phyloP scores from a whole-genome alignment of 306 rosid genomes.

The Prunus campanulata region DNA sequence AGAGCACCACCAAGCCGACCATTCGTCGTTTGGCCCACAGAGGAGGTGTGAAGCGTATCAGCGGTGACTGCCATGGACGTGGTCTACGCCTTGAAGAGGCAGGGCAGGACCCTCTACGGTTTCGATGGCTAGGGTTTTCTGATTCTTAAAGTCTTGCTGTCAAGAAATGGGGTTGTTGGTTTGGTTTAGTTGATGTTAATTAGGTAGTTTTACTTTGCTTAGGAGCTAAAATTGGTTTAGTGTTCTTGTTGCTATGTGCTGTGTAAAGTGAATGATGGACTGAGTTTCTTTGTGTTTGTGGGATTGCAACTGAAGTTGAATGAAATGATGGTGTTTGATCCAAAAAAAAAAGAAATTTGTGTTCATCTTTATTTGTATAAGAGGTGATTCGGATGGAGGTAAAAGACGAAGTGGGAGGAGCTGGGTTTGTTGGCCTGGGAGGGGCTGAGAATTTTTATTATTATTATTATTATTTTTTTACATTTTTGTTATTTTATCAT shows the following conservation, averaged over 20 bases:
- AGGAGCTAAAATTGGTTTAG: neutral
- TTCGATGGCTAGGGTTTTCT: slow-evolving; percentile 12
- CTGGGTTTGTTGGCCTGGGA: too few species aligned
- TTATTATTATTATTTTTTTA: too few species aligned
- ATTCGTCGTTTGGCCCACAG: too few species aligned
- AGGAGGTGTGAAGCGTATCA: too few species aligned
- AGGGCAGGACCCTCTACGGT: slow-evolving; percentile 24
- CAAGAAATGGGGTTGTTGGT: neutral
- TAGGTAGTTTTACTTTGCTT: neutral
- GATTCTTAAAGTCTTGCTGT: neutral
- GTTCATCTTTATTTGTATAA: too few species aligned
- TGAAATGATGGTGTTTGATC: slow-evolving; percentile 2
- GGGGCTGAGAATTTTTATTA: too few species aligned
- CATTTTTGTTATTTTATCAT: too few species aligned
- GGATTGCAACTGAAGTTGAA: neutral
- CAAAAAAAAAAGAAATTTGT: neutral
- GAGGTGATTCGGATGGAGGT: too few species aligned
- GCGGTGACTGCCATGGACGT: slow-evolving; percentile 29
- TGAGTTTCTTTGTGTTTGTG: neutral
- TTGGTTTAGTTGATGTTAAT: neutral
- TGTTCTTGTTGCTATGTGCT: neutral
- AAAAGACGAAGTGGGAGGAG: too few species aligned
- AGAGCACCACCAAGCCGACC: too few species aligned
- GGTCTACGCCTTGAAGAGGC: slow-evolving; percentile 25
- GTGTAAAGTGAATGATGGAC: neutral